These are phyloP conservation scores for Neurospora sp. DNA, from an alignment of 495 filamentous ascomycete species.

Conservation along the genomic window DNA sequence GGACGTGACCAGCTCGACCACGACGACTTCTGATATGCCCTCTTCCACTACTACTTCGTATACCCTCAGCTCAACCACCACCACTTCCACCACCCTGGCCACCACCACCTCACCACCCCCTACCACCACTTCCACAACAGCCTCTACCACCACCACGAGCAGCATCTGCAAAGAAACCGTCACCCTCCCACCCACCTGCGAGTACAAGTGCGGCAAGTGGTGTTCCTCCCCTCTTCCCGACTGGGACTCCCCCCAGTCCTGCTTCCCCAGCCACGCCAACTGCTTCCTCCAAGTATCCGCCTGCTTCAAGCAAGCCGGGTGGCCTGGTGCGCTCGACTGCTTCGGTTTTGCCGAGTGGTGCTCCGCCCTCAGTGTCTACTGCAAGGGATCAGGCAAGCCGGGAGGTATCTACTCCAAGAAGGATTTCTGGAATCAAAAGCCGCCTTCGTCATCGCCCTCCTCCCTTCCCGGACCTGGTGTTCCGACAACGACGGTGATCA, in stretches of 20 bases:
- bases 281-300: slow-evolving; percentile 35
- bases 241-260: slow-evolving; percentile 28
- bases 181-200: slow-evolving; percentile 33
- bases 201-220: slow-evolving; percentile 42
- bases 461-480: background rate
- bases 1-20: background rate
- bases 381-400: slow-evolving; percentile 13
- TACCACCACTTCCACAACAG: slow-evolving; percentile 11
- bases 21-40: background rate
- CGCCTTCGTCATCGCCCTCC: slow-evolving; percentile 15
- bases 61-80: slow-evolving; percentile 9
- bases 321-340: slow-evolving; percentile 34
- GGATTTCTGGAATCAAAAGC: slow-evolving; percentile 28
- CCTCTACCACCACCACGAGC: slow-evolving; percentile 27
- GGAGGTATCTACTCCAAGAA: slow-evolving; percentile 1
- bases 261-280: slow-evolving; percentile 24
- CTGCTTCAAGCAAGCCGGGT: slow-evolving; percentile 40
- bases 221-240: slow-evolving; percentile 37
- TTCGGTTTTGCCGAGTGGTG: slow-evolving; percentile 38
- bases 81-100: slow-evolving; percentile 4
- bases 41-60: slow-evolving; percentile 4
- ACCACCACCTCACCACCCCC: slow-evolving; percentile 11
- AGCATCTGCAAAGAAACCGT: slow-evolving; percentile 31
- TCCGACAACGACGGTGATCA: slow-evolving; percentile 19
- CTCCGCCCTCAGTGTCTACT: slow-evolving; percentile 26